Evolutionary conservation across 2,329 filamentous ascomycete genomes (phyloP), one percentile per base, ranked within the genome.

Genomic region (Apiospora kogelbergensis): DNA sequence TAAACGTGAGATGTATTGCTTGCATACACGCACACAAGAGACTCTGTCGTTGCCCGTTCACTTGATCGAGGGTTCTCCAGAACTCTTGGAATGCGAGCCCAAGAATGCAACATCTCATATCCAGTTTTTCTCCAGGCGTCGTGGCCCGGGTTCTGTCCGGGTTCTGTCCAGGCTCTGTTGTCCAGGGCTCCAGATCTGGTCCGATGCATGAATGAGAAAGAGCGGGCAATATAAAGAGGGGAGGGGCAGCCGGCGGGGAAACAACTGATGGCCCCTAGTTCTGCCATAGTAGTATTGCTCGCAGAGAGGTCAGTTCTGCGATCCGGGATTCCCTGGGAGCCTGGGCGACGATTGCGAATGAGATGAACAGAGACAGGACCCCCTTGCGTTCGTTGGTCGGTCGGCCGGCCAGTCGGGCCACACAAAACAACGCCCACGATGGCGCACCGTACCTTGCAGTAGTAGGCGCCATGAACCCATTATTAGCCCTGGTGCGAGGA

Each of bases 91-190:
- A 42, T 26, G 10, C n/a, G n/a, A n/a, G n/a, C n/a, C n/a, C n/a
- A n/a, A n/a, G n/a, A n/a, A n/a, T n/a, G n/a, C n/a, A n/a, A 26
- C 30, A 60, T 60, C 53, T 33, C 53, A 60, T 37, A 30, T 60
- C 53, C 53, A 60, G 13, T 60, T 57, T 57, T 57, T 57, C 48
- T 57, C 48, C 48, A 57, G 48, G 48, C 48, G 30, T 57, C 48
- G 40, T 33, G 46, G 24, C 11, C 22, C 15, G 24, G 11, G 45
- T 22, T 48, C n/a, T n/a, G n/a, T n/a, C n/a, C n/a, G n/a, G n/a
- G n/a, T n/a, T n/a, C n/a, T n/a, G n/a, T n/a, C 46, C 48, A 57
- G 24, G 33, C 33, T n/a, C n/a, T n/a, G n/a, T n/a, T 33, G 48
- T 33, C 6, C 15, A n/a, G 20, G 17, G 24, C 48, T 57, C 53